Evolutionary conservation across 1,284 basidiomycete species (phyloP).

Genomic region (Ustilago curta): DNA sequence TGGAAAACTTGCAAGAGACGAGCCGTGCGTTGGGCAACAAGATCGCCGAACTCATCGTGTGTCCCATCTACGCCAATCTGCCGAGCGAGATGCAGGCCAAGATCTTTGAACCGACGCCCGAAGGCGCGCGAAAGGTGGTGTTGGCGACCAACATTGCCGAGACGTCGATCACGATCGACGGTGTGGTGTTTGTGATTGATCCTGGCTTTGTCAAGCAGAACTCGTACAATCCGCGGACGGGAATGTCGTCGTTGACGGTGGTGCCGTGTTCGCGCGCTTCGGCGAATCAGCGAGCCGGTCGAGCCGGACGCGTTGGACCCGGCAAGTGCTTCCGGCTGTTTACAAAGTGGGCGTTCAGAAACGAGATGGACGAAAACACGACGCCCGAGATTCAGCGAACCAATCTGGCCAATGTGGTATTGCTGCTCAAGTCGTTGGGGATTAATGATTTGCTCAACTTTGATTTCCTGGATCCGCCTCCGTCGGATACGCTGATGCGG

Average conservation of each 20-base stretch:
- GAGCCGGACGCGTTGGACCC: slow-evolving; percentile 95
- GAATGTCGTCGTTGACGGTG: slow-evolving; percentile 67
- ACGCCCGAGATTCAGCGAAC: slow-evolving; percentile 75
- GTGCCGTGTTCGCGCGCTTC: slow-evolving; percentile 87
- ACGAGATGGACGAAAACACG: slow-evolving; percentile 76
- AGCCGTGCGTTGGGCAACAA: slow-evolving; percentile 94
- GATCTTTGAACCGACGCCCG: slow-evolving; percentile 98
- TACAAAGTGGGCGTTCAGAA: slow-evolving; percentile 77
- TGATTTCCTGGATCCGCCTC: slow-evolving; percentile 77
- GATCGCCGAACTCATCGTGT: slow-evolving; percentile 91
- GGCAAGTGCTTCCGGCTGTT: slow-evolving; percentile 93
- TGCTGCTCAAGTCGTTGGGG: slow-evolving; percentile 76
- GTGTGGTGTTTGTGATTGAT: slow-evolving; percentile 69
- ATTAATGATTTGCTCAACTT: slow-evolving; percentile 77
- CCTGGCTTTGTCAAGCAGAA: slow-evolving; percentile 69
- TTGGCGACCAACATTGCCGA: slow-evolving; percentile 95
- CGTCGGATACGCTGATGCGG: slow-evolving; percentile 96
- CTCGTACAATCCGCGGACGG: slow-evolving; percentile 68
- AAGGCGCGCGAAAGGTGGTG: slow-evolving; percentile 90
- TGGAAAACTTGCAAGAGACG: slow-evolving; percentile 93
- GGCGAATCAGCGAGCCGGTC: slow-evolving; percentile 94
- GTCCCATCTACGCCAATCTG: slow-evolving; percentile 97
- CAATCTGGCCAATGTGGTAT: slow-evolving; percentile 73
- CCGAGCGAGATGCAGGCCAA: slow-evolving; percentile 99
- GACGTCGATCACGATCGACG: slow-evolving; percentile 69